phyloP scores from a whole-genome alignment of 495 filamentous ascomycete genomes.

The Lindgomyces ingoldianus region DNA sequence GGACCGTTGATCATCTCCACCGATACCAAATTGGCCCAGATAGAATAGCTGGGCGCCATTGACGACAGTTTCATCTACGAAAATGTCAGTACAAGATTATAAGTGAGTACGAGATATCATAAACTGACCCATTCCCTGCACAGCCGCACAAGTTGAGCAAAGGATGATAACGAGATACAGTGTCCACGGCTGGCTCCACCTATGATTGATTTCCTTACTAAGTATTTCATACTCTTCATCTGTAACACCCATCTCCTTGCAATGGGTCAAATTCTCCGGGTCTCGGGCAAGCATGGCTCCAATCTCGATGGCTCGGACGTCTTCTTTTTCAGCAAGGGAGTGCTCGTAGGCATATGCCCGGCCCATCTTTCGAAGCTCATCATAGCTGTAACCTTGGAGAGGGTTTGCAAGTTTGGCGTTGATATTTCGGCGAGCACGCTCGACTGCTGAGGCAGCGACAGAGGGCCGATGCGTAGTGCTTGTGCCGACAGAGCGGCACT shows the following conservation, averaged over 20 bases:
- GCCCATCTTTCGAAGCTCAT: conserved; percentile 63
- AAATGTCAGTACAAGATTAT: background rate
- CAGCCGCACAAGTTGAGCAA: conserved; percentile 25
- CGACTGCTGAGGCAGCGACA: conserved; percentile 45
- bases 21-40: conserved; percentile 66
- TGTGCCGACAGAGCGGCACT: background rate
- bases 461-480: conserved; percentile 14
- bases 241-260: conserved; percentile 21
- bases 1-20: conserved; percentile 27
- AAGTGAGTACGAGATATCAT: background rate
- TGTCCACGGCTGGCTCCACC: conserved; percentile 29
- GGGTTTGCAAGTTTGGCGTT: conserved; percentile 71
- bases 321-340: conserved; percentile 62
- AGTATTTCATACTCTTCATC: conserved; percentile 26
- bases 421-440: conserved; percentile 54
- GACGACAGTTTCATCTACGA: conserved; percentile 64
- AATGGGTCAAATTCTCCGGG: conserved; percentile 44
- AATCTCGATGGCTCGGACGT: conserved; percentile 68
- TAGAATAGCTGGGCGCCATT: conserved; percentile 77
- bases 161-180: conserved; percentile 17
- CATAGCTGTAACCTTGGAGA: conserved; percentile 61
- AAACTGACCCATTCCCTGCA: conserved; percentile 24
- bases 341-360: conserved; percentile 66
- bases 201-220: conserved; percentile 18
- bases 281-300: conserved; percentile 72